Percentiles rank a stretch among this genome's conserved stretches.
Evolutionary conservation across 129 eudicot species (phyloP).

Genomic region (Erigeron canadensis): DNA sequence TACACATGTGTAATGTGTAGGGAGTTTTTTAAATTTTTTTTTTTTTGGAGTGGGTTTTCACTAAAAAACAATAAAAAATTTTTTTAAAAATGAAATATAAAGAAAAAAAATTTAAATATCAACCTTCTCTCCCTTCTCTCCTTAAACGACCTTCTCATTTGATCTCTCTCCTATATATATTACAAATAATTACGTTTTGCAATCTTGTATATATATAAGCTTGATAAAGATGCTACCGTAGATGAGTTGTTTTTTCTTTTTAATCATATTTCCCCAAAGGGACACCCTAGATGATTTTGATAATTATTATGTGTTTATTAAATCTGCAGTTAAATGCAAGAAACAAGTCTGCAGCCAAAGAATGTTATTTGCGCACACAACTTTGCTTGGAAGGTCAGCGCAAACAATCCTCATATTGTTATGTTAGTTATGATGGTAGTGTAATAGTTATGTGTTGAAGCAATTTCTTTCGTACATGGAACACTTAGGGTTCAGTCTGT

Average conservation of each 20-base stretch:
- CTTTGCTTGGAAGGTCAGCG: conserved; percentile 84
- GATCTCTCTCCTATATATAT: not conserved
- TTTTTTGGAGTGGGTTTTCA: too few relatives aligned
- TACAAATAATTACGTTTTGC: not conserved
- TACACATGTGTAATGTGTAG: too few relatives aligned
- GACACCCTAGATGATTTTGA: not conserved
- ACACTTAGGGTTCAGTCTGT: not conserved
- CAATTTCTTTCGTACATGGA: conserved; percentile 16
- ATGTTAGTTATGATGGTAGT: not conserved
- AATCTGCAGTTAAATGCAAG: conserved; percentile 77
- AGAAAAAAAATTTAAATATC: too few relatives aligned
- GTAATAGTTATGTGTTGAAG: conserved; percentile 18
- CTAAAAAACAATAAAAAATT: too few relatives aligned
- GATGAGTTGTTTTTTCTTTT: not conserved
- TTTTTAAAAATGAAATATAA: too few relatives aligned
- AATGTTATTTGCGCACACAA: conserved; percentile 79
- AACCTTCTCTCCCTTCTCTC: too few relatives aligned
- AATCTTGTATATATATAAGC: not conserved
- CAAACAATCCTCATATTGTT: conserved; percentile 10
- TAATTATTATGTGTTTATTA: conserved; percentile 17
- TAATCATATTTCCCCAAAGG: too few relatives aligned
- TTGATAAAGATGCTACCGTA: conserved; percentile 19
- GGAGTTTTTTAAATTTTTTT: too few relatives aligned
- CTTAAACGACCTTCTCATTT: too few relatives aligned
- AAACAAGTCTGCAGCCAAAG: conserved; percentile 99